These are phyloP conservation scores for Phytophthora sansomeana DNA, from an alignment of 352 stramenopile species.

Conservation along the genomic window DNA sequence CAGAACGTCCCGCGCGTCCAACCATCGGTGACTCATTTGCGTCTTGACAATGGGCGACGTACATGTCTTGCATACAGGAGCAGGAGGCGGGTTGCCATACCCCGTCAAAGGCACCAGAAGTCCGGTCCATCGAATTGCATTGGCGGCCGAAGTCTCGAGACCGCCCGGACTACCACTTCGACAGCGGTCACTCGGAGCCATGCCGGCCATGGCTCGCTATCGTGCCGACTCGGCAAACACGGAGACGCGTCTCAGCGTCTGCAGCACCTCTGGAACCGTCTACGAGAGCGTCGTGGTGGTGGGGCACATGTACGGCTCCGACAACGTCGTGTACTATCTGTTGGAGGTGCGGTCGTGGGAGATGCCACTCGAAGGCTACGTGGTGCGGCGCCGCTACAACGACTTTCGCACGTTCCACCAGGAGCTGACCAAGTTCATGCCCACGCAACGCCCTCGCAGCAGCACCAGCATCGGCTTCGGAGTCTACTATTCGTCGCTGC, in stretches of 20 bases:
- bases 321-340: constrained; percentile 81
- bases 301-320: constrained; percentile 63
- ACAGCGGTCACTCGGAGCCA: constrained; percentile 40
- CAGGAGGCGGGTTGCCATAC: constrained; percentile 8
- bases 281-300: constrained; percentile 83
- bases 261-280: constrained; percentile 68
- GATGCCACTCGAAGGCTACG: constrained; percentile 79
- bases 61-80: constrained; percentile 18
- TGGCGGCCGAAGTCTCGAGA: constrained; percentile 13
- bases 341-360: constrained; percentile 79
- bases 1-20: constrained; percentile 13
- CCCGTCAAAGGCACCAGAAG: constrained; percentile 10
- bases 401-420: constrained; percentile 77
- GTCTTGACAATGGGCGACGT: constrained; percentile 32
- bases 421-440: constrained; percentile 63
- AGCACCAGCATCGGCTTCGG: constrained; percentile 35
- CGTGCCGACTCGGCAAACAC: constrained; percentile 40
- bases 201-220: constrained; percentile 35
- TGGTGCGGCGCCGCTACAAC: constrained; percentile 78
- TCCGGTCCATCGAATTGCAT: constrained; percentile 4
- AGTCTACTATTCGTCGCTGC: constrained; percentile 55
- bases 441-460: constrained; percentile 38
- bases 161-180: constrained; percentile 30
- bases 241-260: constrained; percentile 63
- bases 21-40: not conserved